Evolutionary conservation across 768 basidiomycete species (phyloP).

Genomic region (Psilocybe cubensis): DNA sequence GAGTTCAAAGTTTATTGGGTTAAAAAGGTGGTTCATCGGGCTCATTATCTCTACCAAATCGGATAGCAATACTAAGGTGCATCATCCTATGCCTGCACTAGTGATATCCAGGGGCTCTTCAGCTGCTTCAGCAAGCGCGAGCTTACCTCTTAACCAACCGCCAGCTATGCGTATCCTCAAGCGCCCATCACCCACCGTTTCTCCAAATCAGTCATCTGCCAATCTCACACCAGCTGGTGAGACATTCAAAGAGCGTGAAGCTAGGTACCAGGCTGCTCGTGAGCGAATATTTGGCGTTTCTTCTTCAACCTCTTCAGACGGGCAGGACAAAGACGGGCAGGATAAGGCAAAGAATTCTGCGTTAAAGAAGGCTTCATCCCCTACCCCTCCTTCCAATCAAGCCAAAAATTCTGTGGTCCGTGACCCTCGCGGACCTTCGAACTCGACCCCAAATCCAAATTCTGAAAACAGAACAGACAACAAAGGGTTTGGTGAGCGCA

Average conservation of each 20-base stretch:
- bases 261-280: conserved; percentile 72
- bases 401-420: conserved; percentile 25
- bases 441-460: conserved; percentile 1
- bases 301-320: conserved; percentile 9
- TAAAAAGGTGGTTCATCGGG: background rate
- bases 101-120: conserved; percentile 42
- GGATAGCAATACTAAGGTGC: conserved; percentile 56
- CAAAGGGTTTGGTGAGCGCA: conserved; percentile 29
- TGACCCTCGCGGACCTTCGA: conserved; percentile 31
- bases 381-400: conserved; percentile 3
- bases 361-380: background rate
- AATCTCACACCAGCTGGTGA: conserved; percentile 29
- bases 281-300: conserved; percentile 68
- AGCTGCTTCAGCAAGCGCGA: conserved; percentile 34
- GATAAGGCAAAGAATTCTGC: conserved; percentile 12
- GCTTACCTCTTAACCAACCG: conserved; percentile 55
- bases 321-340: background rate
- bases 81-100: conserved; percentile 71
- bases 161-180: conserved; percentile 74
- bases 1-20: conserved; percentile 30
- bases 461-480: background rate
- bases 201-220: conserved; percentile 30
- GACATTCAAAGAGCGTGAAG: conserved; percentile 67
- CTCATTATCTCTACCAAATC: background rate
- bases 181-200: conserved; percentile 50